These are phyloP conservation scores for Hanseniaspora occidentalis DNA, from an alignment of 805 yeast species.

Conservation along the genomic window DNA sequence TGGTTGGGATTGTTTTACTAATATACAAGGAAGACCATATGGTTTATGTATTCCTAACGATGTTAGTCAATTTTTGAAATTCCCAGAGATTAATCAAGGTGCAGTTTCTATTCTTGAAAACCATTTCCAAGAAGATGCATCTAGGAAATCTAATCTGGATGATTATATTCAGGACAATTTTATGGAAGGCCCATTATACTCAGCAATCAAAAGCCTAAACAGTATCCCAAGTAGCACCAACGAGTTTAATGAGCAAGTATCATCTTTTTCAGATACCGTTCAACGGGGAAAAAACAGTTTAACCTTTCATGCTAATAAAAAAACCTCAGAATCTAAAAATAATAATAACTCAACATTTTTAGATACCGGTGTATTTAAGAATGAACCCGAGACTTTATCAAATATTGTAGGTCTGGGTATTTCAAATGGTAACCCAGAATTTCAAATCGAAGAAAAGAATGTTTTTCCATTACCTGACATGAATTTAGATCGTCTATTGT, in stretches of 20 bases:
- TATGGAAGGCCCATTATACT: background rate
- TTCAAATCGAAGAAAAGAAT: conserved; percentile 7
- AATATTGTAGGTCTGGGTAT: conserved; percentile 12
- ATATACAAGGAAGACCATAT: conserved; percentile 30
- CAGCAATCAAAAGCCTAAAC: too few species aligned
- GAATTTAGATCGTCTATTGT: conserved; percentile 15
- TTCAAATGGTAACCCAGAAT: conserved; percentile 10
- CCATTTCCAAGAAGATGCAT: background rate
- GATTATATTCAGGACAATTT: background rate
- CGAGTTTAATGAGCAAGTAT: too few species aligned
- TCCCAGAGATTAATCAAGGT: conserved; percentile 5
- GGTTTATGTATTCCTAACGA: conserved; percentile 31
- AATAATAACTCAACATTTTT: background rate
- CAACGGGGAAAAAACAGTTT: too few species aligned
- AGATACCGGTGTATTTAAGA: conserved; percentile 9
- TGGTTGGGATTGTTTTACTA: conserved; percentile 52
- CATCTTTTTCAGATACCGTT: too few species aligned
- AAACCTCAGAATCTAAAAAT: too few species aligned
- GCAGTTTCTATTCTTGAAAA: background rate
- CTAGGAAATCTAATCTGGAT: background rate
- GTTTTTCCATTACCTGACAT: conserved; percentile 11
- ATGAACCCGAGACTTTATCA: conserved; percentile 1
- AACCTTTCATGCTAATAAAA: too few species aligned
- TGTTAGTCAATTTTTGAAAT: conserved; percentile 21
- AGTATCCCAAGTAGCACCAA: too few species aligned